These are phyloP conservation scores for Serendipita sp. DNA, from an alignment of 768 basidiomycete species.

Conservation along the genomic window DNA sequence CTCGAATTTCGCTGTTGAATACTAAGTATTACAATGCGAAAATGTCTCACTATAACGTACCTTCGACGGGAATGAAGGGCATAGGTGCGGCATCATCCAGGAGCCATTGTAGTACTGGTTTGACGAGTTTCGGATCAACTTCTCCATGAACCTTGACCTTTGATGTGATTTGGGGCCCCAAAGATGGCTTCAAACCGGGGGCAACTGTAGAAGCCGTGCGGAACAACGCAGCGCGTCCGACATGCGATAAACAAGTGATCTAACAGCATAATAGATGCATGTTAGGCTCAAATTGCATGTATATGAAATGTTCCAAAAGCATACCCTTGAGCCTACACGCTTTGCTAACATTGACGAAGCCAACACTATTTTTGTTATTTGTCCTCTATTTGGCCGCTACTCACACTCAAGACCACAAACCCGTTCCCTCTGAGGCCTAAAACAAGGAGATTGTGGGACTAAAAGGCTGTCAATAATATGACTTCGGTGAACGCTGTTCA, in stretches of 20 bases:
- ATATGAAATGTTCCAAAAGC: not conserved
- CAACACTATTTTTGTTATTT: not conserved
- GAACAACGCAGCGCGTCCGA: not conserved
- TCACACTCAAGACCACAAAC: not conserved
- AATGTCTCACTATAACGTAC: not conserved
- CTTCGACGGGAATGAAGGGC: constrained; percentile 2
- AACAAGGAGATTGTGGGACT: not conserved
- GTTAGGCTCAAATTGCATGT: not conserved
- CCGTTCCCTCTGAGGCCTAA: not conserved
- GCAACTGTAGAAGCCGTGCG: not conserved
- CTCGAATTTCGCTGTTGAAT: not conserved
- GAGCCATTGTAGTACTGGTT: not conserved
- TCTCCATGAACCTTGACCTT: not conserved
- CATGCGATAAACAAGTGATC: not conserved
- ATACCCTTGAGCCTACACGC: not conserved
- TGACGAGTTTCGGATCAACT: not conserved
- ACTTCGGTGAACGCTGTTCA: constrained; percentile 70
- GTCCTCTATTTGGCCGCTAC: not conserved
- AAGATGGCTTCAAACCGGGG: not conserved
- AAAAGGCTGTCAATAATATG: not conserved
- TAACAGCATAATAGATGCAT: not conserved
- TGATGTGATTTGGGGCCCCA: not conserved
- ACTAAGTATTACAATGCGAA: not conserved
- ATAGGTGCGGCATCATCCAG: constrained; percentile 1
- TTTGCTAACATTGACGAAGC: not conserved